These are phyloP conservation scores for Alloteropsis angusta DNA, from an alignment of 202 grass and related monocot species.

Conservation along the genomic window DNA sequence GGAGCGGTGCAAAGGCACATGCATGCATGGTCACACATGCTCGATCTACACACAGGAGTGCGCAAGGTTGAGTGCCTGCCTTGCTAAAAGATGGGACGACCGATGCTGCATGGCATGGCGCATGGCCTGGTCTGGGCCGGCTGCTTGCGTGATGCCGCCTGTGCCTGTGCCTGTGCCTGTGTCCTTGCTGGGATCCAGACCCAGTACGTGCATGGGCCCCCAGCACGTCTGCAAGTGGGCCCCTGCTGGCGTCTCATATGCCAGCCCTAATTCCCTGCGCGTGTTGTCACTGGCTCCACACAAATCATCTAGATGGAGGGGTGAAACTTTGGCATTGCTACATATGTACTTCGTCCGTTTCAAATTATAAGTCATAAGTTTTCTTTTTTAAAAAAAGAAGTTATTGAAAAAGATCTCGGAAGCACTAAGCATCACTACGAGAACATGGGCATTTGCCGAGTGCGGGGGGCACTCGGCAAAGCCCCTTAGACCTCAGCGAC, in stretches of 20 bases:
- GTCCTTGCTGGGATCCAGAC: slow-evolving; percentile 16
- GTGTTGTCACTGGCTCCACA: not conserved
- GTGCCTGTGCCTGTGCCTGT: not conserved
- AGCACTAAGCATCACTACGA: too few species aligned
- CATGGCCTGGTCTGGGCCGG: slow-evolving; percentile 4
- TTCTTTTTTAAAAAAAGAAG: too few species aligned
- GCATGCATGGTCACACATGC: not conserved
- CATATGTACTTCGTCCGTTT: too few species aligned
- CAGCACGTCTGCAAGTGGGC: not conserved
- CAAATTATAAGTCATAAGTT: too few species aligned
- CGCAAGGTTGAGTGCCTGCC: not conserved
- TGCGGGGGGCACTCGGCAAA: too few species aligned
- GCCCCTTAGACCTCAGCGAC: too few species aligned
- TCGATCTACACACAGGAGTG: not conserved
- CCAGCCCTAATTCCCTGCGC: not conserved
- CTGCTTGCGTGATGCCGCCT: slow-evolving; percentile 3
- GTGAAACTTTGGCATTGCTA: not conserved
- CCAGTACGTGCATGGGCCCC: not conserved
- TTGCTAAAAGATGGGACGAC: slow-evolving; percentile 10
- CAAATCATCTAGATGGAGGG: not conserved
- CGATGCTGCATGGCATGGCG: slow-evolving; percentile 21
- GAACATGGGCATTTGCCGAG: too few species aligned
- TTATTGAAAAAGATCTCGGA: too few species aligned
- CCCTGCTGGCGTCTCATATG: not conserved
- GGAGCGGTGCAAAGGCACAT: slow-evolving; percentile 34